A percentile compares a stretch with the other conserved stretches of the same genome.
Conservation (phyloP, 2,329 filamentous ascomycete genomes). For the Fusarium illudens region DNA sequence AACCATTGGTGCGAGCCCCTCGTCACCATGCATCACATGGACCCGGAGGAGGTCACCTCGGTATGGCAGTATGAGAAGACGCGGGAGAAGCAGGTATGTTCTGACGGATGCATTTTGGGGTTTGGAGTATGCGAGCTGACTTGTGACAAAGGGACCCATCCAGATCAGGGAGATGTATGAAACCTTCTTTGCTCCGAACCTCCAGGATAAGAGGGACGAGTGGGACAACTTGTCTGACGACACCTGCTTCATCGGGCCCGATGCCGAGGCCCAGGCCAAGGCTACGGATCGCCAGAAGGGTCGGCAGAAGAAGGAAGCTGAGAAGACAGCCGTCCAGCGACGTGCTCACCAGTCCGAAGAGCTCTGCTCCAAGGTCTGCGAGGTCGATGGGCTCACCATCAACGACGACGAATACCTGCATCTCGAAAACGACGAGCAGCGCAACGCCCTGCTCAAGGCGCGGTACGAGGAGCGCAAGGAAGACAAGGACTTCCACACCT, state of each 20-base stretch:
- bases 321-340: constrained; percentile 54
- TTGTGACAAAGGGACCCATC: constrained; percentile 49
- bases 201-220: constrained; percentile 53
- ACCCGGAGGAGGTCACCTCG: constrained; percentile 59
- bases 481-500: constrained; percentile 41
- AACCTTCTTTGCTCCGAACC: constrained; percentile 55
- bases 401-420: constrained; percentile 47
- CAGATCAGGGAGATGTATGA: constrained; percentile 60
- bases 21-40: constrained; percentile 66
- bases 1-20: constrained; percentile 65
- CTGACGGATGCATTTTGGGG: neutral
- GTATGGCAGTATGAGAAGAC: constrained; percentile 64
- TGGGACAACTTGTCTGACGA: constrained; percentile 65
- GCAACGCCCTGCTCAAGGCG: constrained; percentile 40
- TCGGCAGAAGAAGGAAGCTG: constrained; percentile 50
- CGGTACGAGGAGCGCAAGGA: constrained; percentile 39
- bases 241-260: constrained; percentile 54
- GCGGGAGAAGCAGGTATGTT: constrained; percentile 53
- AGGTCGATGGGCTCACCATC: constrained; percentile 50
- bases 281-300: constrained; percentile 44
- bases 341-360: constrained; percentile 56
- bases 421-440: constrained; percentile 41
- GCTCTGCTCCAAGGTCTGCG: constrained; percentile 60
- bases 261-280: constrained; percentile 47
- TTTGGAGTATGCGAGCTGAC: constrained; percentile 11